These are phyloP conservation scores for Acer saccharum DNA, from an alignment of 345 rosid species.

Conservation along the genomic window DNA sequence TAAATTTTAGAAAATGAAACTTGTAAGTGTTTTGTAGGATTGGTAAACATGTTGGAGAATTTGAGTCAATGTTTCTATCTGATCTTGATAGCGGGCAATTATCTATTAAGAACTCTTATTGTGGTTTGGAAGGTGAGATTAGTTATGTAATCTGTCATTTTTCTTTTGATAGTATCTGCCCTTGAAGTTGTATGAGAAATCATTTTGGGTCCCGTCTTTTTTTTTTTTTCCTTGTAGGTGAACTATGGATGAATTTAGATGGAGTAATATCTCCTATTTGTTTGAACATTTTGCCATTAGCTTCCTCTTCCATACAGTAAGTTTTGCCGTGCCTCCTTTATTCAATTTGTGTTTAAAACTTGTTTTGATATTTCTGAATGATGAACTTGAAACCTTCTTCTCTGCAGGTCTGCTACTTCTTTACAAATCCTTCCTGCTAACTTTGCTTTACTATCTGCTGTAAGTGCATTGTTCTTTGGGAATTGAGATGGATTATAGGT, in stretches of 20 bases:
- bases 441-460: slow-evolving; percentile 75
- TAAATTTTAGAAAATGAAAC: not conserved
- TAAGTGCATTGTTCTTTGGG: slow-evolving; percentile 40
- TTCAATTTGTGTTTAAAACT: slow-evolving; percentile 16
- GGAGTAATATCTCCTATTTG: slow-evolving; percentile 85
- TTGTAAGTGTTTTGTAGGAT: slow-evolving; percentile 50
- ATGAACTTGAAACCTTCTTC: slow-evolving; percentile 29
- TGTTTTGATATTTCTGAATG: slow-evolving; percentile 10
- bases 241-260: slow-evolving; percentile 93
- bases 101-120: slow-evolving; percentile 37
- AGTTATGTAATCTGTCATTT: not conserved
- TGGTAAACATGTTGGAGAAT: slow-evolving; percentile 73
- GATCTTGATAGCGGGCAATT: slow-evolving; percentile 70
- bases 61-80: slow-evolving; percentile 69
- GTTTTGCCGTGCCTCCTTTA: slow-evolving; percentile 22
- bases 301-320: slow-evolving; percentile 65
- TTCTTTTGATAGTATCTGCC: slow-evolving; percentile 11
- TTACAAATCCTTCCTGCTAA: slow-evolving; percentile 76
- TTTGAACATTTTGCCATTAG: slow-evolving; percentile 69
- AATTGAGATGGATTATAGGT: slow-evolving; percentile 19
- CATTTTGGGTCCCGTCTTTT: slow-evolving; percentile 3
- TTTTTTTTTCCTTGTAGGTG: slow-evolving; percentile 45
- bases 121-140: slow-evolving; percentile 68
- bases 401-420: slow-evolving; percentile 53
- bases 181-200: slow-evolving; percentile 13